Percentiles rank a stretch among this genome's conserved stretches.
These are phyloP conservation scores for Mycena sp. DNA, from an alignment of 1,284 basidiomycete species.

Conservation along the genomic window DNA sequence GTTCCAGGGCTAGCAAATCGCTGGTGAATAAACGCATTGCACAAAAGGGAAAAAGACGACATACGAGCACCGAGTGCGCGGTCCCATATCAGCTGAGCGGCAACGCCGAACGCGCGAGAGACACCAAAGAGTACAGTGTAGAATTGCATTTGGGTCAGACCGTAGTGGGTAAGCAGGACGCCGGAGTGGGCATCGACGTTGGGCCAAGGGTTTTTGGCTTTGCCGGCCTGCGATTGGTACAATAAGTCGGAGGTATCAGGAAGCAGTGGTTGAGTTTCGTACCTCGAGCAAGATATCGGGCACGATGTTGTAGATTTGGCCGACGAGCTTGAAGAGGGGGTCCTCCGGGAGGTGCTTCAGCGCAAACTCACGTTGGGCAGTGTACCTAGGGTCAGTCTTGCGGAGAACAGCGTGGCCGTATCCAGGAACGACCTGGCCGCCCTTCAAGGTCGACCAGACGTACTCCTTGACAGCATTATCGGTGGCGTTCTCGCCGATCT, in stretches of 20 bases:
- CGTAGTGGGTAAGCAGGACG: constrained; percentile 92
- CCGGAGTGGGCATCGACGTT: constrained; percentile 99
- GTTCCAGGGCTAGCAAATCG: constrained; percentile 71
- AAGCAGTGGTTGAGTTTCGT: too few relatives aligned
- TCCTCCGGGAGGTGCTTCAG: constrained; percentile 89
- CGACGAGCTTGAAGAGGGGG: constrained; percentile 93
- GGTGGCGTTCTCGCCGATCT: constrained; percentile 83
- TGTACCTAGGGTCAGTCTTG: constrained; percentile 98
- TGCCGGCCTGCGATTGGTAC: too few relatives aligned
- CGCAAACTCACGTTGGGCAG: constrained; percentile 94
- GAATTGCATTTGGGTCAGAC: constrained; percentile 89
- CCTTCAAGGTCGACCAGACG: constrained; percentile 92
- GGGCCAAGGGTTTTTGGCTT: constrained; percentile 94
- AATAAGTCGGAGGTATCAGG: too few relatives aligned
- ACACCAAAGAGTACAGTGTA: constrained; percentile 98
- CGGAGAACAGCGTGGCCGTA: constrained; percentile 97
- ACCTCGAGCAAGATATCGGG: constrained; percentile 92
- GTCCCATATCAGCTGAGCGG: constrained; percentile 93
- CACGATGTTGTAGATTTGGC: constrained; percentile 93
- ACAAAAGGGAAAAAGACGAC: constrained; percentile 41
- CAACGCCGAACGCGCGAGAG: constrained; percentile 91
- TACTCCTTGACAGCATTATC: constrained; percentile 92
- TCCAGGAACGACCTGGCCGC: constrained; percentile 92
- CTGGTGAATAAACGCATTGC: constrained; percentile 6
- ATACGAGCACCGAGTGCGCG: constrained; percentile 92